Evolutionary conservation across 1,284 basidiomycete species (phyloP).

Genomic region (Hortiboletus rubellus): DNA sequence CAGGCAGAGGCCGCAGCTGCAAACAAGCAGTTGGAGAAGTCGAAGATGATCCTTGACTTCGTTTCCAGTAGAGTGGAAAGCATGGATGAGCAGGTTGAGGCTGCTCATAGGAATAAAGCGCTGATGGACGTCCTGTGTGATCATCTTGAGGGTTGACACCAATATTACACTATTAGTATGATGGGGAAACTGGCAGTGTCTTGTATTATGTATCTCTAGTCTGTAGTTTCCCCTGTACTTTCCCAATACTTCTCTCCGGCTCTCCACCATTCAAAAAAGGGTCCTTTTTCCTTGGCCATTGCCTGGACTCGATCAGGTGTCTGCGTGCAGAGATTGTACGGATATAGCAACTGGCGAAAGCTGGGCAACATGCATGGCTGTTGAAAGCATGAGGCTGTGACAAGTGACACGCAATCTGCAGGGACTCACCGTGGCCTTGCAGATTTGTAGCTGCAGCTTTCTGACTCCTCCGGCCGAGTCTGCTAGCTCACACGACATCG

Average conservation of each 20-base stretch:
- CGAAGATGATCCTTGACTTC: background rate
- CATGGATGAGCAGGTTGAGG: background rate
- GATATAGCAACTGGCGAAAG: too few relatives aligned
- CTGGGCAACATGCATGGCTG: too few relatives aligned
- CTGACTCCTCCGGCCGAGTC: too few relatives aligned
- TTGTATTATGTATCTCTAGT: background rate
- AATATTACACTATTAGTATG: too few relatives aligned
- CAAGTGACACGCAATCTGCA: too few relatives aligned
- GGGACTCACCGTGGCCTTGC: too few relatives aligned
- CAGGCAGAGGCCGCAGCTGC: background rate
- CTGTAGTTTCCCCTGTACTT: background rate
- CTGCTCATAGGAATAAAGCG: background rate
- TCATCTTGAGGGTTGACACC: too few relatives aligned
- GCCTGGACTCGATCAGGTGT: background rate
- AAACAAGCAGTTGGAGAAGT: background rate
- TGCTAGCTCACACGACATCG: too few relatives aligned
- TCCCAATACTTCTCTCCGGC: background rate
- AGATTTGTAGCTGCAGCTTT: too few relatives aligned
- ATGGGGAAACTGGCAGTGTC: too few relatives aligned
- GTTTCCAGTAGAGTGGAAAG: background rate
- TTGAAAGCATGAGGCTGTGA: too few relatives aligned
- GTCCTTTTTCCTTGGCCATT: background rate
- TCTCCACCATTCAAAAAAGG: background rate
- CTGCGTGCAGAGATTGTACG: too few relatives aligned
- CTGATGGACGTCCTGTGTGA: background rate